Conservation (phyloP, 108 stramenopile species). For the Cyclotella choctawhatcheeana region DNA sequence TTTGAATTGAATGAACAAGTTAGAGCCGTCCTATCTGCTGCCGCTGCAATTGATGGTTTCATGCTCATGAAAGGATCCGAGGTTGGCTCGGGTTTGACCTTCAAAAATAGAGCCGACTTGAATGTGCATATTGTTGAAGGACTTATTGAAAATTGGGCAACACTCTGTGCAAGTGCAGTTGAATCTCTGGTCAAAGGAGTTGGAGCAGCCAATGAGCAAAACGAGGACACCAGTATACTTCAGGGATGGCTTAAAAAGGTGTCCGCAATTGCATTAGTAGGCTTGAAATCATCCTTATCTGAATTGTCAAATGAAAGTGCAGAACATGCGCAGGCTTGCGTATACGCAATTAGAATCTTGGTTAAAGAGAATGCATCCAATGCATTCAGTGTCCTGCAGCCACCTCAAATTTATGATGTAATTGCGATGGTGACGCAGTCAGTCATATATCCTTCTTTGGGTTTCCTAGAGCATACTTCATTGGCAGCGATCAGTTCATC, state of each 20-base stretch:
- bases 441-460: slow-evolving; percentile 26
- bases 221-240: slow-evolving; percentile 23
- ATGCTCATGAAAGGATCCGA: slow-evolving; percentile 11
- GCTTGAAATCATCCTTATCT: slow-evolving; percentile 39
- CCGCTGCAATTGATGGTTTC: slow-evolving; percentile 80
- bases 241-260: slow-evolving; percentile 59
- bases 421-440: slow-evolving; percentile 30
- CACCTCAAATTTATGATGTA: slow-evolving; percentile 22
- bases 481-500: neutral
- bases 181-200: slow-evolving; percentile 39
- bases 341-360: slow-evolving; percentile 34
- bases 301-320: neutral
- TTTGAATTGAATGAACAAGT: slow-evolving; percentile 35
- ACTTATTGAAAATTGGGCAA: slow-evolving; percentile 57
- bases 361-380: slow-evolving; percentile 17
- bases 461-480: slow-evolving; percentile 5
- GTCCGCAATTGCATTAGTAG: slow-evolving; percentile 54
- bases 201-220: slow-evolving; percentile 12
- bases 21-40: slow-evolving; percentile 63
- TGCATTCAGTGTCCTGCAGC: neutral
- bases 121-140: slow-evolving; percentile 28
- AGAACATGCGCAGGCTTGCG: slow-evolving; percentile 14
- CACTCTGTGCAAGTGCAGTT: slow-evolving; percentile 45
- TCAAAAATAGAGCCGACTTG: slow-evolving; percentile 37
- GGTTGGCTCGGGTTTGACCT: slow-evolving; percentile 40